Evolutionary conservation across 2,329 filamentous ascomycete species (phyloP).

Genomic region (Colletotrichum chrysophilum): DNA sequence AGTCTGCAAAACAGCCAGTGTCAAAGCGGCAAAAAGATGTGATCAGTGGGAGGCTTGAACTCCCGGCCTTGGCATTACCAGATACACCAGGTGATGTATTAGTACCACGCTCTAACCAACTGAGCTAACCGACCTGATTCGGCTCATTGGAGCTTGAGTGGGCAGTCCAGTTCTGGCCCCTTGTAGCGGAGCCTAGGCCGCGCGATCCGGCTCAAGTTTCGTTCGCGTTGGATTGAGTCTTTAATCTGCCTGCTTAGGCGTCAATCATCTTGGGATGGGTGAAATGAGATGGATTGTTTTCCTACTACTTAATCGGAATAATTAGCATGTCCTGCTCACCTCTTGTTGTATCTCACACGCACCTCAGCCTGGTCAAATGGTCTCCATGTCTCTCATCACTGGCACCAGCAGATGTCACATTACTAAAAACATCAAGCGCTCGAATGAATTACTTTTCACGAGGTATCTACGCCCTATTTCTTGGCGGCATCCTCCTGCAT

Average conservation of each 20-base stretch:
- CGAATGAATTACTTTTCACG: background rate
- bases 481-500: slow-evolving; percentile 70
- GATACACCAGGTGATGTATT: slow-evolving; percentile 3
- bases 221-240: background rate
- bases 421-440: background rate
- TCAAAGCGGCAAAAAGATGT: background rate
- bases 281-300: background rate
- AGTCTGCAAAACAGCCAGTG: background rate
- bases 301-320: background rate
- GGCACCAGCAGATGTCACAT: background rate
- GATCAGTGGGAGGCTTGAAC: slow-evolving; percentile 22
- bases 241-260: too few species aligned
- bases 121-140: slow-evolving; percentile 17
- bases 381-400: background rate
- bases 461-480: slow-evolving; percentile 33
- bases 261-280: background rate
- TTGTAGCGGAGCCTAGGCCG: background rate
- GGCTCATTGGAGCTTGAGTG: accelerated
- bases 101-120: slow-evolving; percentile 23
- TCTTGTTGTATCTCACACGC: background rate
- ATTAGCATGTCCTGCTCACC: background rate
- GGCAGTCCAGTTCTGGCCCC: accelerated
- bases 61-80: slow-evolving; percentile 19
- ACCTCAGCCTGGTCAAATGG: background rate
- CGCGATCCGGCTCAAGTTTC: background rate